A percentile compares a stretch with the other conserved stretches of the same genome.
phyloP scores from a whole-genome alignment of 805 yeast genomes.

The Kurtzmaniella cleridarum region DNA sequence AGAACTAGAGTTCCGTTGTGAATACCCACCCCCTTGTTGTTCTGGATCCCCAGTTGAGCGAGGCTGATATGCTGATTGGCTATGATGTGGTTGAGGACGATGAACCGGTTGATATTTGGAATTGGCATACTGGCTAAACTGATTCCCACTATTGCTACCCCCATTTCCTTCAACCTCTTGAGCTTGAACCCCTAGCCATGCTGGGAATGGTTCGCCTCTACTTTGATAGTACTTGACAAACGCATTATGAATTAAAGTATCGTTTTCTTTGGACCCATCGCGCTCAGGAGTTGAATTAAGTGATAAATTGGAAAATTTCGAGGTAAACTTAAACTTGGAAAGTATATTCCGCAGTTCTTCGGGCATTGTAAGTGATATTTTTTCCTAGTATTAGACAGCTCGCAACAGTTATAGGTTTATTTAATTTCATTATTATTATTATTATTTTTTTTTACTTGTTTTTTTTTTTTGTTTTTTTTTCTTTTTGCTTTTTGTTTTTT shows the following conservation, averaged over 20 bases:
- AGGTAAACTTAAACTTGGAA: conserved; percentile 30
- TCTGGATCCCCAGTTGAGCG: too few species aligned
- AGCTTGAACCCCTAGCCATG: conserved; percentile 33
- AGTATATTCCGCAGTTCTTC: conserved; percentile 15
- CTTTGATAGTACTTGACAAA: conserved; percentile 34
- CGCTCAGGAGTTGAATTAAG: conserved; percentile 26
- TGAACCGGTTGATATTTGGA: conserved; percentile 23
- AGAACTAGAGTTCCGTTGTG: too few species aligned
- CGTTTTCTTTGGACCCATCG: conserved; percentile 34
- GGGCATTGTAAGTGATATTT: too few species aligned
- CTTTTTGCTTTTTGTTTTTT: too few species aligned
- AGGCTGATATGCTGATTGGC: too few species aligned
- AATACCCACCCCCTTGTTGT: too few species aligned
- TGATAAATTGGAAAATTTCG: conserved; percentile 32
- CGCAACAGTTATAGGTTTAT: too few species aligned
- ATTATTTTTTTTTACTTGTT: too few species aligned
- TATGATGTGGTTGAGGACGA: conserved; percentile 4
- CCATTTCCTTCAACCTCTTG: conserved; percentile 1
- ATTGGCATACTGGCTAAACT: conserved; percentile 6
- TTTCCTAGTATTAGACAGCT: too few species aligned
- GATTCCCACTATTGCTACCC: conserved; percentile 2
- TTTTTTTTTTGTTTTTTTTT: too few species aligned
- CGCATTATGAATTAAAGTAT: conserved; percentile 39
- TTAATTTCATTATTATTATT: too few species aligned
- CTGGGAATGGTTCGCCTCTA: conserved; percentile 32